Evolutionary conservation across 2,329 filamentous ascomycete species (phyloP), one percentile per base, ranked within the genome.

Genomic region (Pleurostoma richardsiae): DNA sequence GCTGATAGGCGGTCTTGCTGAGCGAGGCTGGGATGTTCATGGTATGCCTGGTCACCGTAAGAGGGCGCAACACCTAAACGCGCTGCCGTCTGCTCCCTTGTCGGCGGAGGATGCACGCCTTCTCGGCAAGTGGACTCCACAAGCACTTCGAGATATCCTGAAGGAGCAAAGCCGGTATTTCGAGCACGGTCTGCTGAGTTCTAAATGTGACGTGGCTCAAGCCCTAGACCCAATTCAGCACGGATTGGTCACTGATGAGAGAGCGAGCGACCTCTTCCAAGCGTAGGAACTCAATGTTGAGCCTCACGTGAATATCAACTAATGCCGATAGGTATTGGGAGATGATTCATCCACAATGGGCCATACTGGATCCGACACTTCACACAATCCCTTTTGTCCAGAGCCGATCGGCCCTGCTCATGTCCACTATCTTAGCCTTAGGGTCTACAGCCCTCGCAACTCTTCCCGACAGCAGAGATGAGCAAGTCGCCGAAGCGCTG

Each of bases 401-500:
- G 28, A 27, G 36, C 11, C 39, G 44, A 31, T 46, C 44, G 6
- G 44, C 44, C 6, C 11, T 46, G 6, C 44, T 46, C 40, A 41
- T 31, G 4, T 42, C 44, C 28, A 46, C 44, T n/a, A 42, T 46
- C 8, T 39, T 46, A 5, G 44, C 44, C 33, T 11, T 46, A 11
- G 44, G 44, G 5, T 42, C 44, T 10, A 46, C 44, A 36, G 40
- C 44, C 10, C 44, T 46, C 29, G 29, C 39, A n/a, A 46, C 44
- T 10, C 44, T 8, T 36, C 33, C 33, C n/a, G 33, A 36, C 8
- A 36, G 33, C n/a, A 36, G 33, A 36, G 33, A 44, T 26, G 44
- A 46, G 29, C 19, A 46, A 27, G 30, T 46, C 29, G n/a, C 44
- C 19, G 44, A 46, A 42, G 44, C 44, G n/a, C 44, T 46, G 10